Base-by-base conservation (phyloP, 139 green algal genomes). In the Astrephomene gubernaculifera region DNA sequence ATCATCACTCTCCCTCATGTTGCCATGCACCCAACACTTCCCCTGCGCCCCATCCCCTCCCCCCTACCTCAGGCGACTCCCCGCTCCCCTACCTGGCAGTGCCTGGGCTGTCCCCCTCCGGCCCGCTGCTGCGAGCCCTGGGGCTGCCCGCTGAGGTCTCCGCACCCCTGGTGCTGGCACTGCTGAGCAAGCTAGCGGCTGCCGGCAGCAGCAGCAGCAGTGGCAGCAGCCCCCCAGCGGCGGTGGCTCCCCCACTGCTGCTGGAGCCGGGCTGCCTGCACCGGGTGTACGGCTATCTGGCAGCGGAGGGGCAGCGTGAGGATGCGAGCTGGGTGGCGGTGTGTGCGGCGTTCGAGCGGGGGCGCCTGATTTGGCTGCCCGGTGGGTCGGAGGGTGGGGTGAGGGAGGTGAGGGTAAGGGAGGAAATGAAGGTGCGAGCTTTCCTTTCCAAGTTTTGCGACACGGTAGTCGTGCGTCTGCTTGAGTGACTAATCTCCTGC, bases 231-330 rank as follows among this genome's bases (percentile, higher is more conserved):
- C 24, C 1, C 67, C 60, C 9, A 68, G 60, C 60, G 8, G 60
- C 60, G 19, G 60, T 38, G 8, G 60, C 60, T 8, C n/a, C n/a
- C n/a, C n/a, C n/a, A n/a, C n/a, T 74, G 68, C 24, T 12, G 7
- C 68, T 54, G 68, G 38, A 64, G n/a, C 39, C 31, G 3, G 45
- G 31, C 9, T 10, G 27, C 19, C 0, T n/a, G 19, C 29, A 4
- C n/a, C 45, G 45, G 9, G 44, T 65, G 71, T 79, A 79, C 43
- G 45, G 71, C 45, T 49, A 45, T 45, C 71, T 79, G 45, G 71
- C 33, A 17, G n/a, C 0, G 29, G 45, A 19, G 24, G 71, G 31
- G 24, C 2, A 65, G 71, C 29, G 29, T 12, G 71, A 65, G 19
- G 44, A 65, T 31, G 71, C 24, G 14, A 45, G 33, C 45, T 57